phyloP scores from a whole-genome alignment of 1,284 basidiomycete species.

The Cutaneotrichosporon sp. region DNA sequence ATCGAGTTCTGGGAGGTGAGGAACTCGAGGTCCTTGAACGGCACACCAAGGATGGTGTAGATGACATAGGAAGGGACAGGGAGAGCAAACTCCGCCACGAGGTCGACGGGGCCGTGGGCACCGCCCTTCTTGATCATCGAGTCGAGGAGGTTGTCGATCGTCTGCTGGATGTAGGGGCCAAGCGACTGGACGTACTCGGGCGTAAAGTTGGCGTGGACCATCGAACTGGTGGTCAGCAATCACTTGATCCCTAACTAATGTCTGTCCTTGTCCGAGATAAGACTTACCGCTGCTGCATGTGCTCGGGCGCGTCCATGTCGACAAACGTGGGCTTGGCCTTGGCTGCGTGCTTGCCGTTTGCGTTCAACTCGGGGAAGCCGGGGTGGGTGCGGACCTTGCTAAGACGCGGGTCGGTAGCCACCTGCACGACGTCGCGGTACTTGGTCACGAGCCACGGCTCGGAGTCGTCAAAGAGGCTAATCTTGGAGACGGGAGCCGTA shows the following conservation, averaged over 20 bases:
- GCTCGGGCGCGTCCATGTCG: constrained; percentile 22
- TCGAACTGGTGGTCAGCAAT: neutral
- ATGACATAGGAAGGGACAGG: constrained; percentile 19
- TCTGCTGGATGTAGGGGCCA: constrained; percentile 15
- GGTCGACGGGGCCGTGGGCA: constrained; percentile 4
- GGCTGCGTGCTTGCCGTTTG: constrained; percentile 17
- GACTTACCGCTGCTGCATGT: constrained; percentile 18
- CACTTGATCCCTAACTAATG: neutral
- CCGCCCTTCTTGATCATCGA: constrained; percentile 10
- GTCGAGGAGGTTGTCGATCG: constrained; percentile 14
- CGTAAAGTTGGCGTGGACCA: constrained; percentile 18
- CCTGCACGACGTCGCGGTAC: constrained; percentile 17
- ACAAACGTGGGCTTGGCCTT: constrained; percentile 21
- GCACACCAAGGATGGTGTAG: constrained; percentile 23
- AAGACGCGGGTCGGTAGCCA: constrained; percentile 19
- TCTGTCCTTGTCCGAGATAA: too few relatives aligned
- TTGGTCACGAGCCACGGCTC: constrained; percentile 21
- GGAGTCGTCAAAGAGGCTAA: constrained; percentile 16
- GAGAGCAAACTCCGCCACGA: constrained; percentile 19
- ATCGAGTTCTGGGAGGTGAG: constrained; percentile 18
- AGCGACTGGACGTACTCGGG: constrained; percentile 12
- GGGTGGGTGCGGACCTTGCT: constrained; percentile 20
- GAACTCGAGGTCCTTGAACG: constrained; percentile 19
- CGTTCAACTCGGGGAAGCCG: constrained; percentile 25
- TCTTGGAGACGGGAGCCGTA: constrained; percentile 16